These are phyloP conservation scores for Cucurbita ficifolia DNA, from an alignment of 306 rosid genomes.

Conservation along the genomic window DNA sequence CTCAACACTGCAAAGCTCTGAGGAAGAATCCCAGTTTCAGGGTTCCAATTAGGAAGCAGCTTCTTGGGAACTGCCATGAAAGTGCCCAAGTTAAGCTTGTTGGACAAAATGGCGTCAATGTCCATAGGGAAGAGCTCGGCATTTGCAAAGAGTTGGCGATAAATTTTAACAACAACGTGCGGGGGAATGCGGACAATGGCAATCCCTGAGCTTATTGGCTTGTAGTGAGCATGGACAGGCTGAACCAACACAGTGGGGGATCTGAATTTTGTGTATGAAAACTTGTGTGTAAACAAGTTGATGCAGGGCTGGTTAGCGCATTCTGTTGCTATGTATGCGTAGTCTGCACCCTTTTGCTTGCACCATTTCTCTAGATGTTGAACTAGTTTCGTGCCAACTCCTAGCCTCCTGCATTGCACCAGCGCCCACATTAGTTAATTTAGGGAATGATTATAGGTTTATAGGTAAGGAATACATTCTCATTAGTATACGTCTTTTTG, in stretches of 20 bases:
- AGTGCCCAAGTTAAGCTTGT: constrained; percentile 63
- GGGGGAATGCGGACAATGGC: constrained; percentile 31
- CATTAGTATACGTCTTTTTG: too few species aligned
- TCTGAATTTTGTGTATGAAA: constrained; percentile 59
- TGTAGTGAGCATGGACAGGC: constrained; percentile 78
- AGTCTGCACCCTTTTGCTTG: constrained; percentile 56
- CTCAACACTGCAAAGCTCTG: constrained; percentile 57
- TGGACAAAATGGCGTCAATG: constrained; percentile 39
- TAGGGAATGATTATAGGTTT: too few species aligned
- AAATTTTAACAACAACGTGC: constrained; percentile 24
- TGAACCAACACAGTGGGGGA: constrained; percentile 59
- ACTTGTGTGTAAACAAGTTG: constrained; percentile 61
- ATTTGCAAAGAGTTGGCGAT: constrained; percentile 30
- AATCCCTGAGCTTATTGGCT: constrained; percentile 23
- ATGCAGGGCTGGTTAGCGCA: constrained; percentile 75
- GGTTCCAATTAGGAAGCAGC: constrained; percentile 31
- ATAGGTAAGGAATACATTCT: too few species aligned
- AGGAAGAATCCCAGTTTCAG: constrained; percentile 27
- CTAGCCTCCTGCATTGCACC: constrained; percentile 53
- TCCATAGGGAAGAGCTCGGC: constrained; percentile 72
- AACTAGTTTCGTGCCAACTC: constrained; percentile 69
- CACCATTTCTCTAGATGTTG: constrained; percentile 67
- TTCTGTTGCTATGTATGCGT: constrained; percentile 81
- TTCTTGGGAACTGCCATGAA: constrained; percentile 70
- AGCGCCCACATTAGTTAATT: too few species aligned